Evolutionary conservation across 495 filamentous ascomycete genomes (phyloP), one percentile per base, ranked within the genome.

Genomic region (Paragyromitra xinjiangensis): DNA sequence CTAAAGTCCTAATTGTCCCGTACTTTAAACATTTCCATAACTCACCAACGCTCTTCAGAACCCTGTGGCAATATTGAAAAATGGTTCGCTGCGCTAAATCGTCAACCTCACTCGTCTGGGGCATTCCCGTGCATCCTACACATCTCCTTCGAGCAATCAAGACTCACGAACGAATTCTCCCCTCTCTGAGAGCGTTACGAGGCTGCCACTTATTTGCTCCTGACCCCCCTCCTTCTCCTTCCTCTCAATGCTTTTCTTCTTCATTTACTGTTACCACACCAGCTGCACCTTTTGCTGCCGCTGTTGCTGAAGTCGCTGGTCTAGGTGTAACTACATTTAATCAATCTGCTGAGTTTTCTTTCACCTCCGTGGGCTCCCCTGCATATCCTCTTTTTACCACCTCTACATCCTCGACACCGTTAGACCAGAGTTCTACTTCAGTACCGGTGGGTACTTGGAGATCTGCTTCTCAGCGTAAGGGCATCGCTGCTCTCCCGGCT

Each of bases 101-200:
- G 19, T 64, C 73, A 11, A 76, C 73, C 34, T 71, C 73, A 0
- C 73, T 76, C 29, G 67, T 72, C 7, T 76, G 73, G 73, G 73
- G 73, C 1, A 64, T 76, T 22, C 73, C 73, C 12, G 67, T 72
- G 3, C 73, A 76, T 42, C 73, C 73, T 16, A 72, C 73, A 3
- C 45, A 76, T 51, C 59, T 76, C 0, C 59, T 76, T 8, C 73
- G 73, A 19, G 73, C 73, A 58, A 65, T 64, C 6, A 76, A 58
- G 22, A 76, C 67, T 48, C 73, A 76, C 19, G 24, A 58, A 48
- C 73, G 67, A 34, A 68, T 76, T 37, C 59, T 64, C 2, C 68
- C 73, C 6, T 1, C 29, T 8, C n/a, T 76, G 39, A 50, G 50
- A 59, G 68, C 67, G 11, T 37, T 76, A 0, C 67, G 73, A 6